These are phyloP conservation scores for Pyrenophora seminiperda DNA, from an alignment of 2,329 filamentous ascomycete species.

Conservation along the genomic window DNA sequence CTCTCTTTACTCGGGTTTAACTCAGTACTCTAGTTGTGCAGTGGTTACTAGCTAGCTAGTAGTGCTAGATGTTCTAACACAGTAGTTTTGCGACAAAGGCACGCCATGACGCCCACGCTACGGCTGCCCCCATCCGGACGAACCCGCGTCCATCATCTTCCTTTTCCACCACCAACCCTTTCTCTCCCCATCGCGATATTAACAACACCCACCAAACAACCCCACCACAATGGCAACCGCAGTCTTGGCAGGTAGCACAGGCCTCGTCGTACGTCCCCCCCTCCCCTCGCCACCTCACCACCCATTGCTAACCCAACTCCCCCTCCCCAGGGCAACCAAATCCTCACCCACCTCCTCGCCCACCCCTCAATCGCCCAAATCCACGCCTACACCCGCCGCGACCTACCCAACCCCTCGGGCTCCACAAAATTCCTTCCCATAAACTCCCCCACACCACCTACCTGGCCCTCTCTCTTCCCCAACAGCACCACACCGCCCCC, in stretches of 20 bases:
- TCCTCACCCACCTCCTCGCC: constrained; percentile 68
- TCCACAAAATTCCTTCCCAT: constrained; percentile 69
- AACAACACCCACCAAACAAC: no score
- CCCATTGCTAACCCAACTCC: neutral
- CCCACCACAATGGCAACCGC: constrained; percentile 52
- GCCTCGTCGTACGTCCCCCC: constrained; percentile 57
- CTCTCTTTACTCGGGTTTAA: no score
- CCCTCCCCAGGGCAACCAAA: constrained; percentile 67
- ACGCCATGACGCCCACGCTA: no score
- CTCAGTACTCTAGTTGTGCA: no score
- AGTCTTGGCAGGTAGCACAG: constrained; percentile 68
- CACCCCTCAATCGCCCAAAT: constrained; percentile 60
- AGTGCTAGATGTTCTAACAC: no score
- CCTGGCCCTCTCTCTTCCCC: constrained; percentile 69
- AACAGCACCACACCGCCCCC: constrained; percentile 61
- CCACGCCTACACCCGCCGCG: constrained; percentile 69
- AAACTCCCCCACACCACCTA: constrained; percentile 65
- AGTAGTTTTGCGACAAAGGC: no score
- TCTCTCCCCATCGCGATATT: no score
- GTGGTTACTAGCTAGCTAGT: no score
- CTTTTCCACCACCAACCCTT: no score
- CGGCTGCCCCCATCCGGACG: no score
- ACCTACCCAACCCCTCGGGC: constrained; percentile 56
- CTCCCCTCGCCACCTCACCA: neutral
- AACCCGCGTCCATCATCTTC: no score